Evolutionary conservation across 2,329 filamentous ascomycete species (phyloP), one percentile per base, ranked within the genome.

Genomic region (Incumbomyces lentus): DNA sequence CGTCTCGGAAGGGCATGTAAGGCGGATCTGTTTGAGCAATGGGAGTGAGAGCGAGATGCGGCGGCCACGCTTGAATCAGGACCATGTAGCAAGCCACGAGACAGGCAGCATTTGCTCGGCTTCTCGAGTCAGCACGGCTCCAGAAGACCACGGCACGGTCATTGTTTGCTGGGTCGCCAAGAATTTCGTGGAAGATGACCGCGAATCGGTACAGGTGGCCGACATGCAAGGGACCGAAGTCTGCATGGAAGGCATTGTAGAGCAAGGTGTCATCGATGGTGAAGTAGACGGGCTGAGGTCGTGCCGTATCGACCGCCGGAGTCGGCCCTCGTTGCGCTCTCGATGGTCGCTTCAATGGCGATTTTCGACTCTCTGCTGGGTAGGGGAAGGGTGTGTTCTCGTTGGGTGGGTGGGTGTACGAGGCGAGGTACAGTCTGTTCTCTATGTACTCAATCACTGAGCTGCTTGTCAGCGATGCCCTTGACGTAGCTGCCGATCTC

Each of bases 81-180:
- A 98, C 89, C 89, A 98, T 96, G 70, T 98, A 98, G 71, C 88
- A 95, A 46, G 92, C 90, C 38, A 98, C 78, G 60, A 98, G 77
- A 64, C 89, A 95, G 22, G 92, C 88, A 40, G 92, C 88, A 67
- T 98, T 98, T 55, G 62, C 92, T 43, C 64, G 77, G 85, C 89
- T 95, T 62, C 88, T 81, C 29, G 90, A 82, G 68, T 98, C 89
- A 4, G 89, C 83, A 57, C 81, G 82, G 67, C 89, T 95, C 84
- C 88, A 98, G 68, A 98, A 95, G 7, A 96, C 90, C 48, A 98
- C 87, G 1, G 87, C 84, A 40, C 87, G 77, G 54, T 88, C 82
- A 69, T 89, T 85, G 67, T 94, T 95, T 59, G 87, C 86, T 53
- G 88, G 86, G 49, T 89, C 87, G 13, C 86, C 90, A 31, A 98